These are phyloP conservation scores for Nakazawaea anatomiae DNA, from an alignment of 805 yeast species.

Conservation along the genomic window DNA sequence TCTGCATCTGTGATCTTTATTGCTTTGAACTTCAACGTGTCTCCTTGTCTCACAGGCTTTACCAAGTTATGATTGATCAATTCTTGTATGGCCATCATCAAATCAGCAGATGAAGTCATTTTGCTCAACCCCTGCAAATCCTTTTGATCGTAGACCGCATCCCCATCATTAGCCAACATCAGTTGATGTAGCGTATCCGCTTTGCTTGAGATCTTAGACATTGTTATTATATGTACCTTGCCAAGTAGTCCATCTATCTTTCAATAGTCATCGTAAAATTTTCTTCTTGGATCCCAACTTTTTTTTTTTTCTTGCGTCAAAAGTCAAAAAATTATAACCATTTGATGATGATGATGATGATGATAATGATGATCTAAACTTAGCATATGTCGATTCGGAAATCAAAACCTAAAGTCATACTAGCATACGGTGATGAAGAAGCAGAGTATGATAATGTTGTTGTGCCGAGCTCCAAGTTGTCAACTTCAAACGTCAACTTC, in stretches of 20 bases:
- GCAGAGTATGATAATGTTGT: not conserved
- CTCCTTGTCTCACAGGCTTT: slow-evolving; percentile 63
- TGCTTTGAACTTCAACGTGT: slow-evolving; percentile 68
- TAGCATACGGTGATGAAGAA: slow-evolving; percentile 4
- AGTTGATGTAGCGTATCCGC: slow-evolving; percentile 56
- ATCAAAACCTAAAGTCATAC: slow-evolving; percentile 2
- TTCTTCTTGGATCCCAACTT: not conserved
- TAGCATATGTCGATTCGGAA: not conserved
- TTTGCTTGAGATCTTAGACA: slow-evolving; percentile 26
- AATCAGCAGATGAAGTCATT: slow-evolving; percentile 31
- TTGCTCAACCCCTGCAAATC: slow-evolving; percentile 54
- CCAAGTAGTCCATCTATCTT: too few species aligned
- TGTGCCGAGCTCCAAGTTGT: not conserved
- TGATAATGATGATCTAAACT: not conserved
- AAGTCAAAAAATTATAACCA: too few species aligned
- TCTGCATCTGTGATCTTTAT: slow-evolving; percentile 68
- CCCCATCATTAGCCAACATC: slow-evolving; percentile 51
- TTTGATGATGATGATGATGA: too few species aligned
- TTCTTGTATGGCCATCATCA: slow-evolving; percentile 39
- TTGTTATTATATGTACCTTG: slow-evolving; percentile 5
- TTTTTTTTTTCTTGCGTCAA: not conserved
- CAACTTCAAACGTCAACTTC: too few species aligned
- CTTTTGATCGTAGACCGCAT: slow-evolving; percentile 55
- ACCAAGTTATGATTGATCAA: slow-evolving; percentile 47
- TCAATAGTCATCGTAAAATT: not conserved